Conservation (phyloP, 2,329 filamentous ascomycete species). For the Colletotrichum somersetense region DNA sequence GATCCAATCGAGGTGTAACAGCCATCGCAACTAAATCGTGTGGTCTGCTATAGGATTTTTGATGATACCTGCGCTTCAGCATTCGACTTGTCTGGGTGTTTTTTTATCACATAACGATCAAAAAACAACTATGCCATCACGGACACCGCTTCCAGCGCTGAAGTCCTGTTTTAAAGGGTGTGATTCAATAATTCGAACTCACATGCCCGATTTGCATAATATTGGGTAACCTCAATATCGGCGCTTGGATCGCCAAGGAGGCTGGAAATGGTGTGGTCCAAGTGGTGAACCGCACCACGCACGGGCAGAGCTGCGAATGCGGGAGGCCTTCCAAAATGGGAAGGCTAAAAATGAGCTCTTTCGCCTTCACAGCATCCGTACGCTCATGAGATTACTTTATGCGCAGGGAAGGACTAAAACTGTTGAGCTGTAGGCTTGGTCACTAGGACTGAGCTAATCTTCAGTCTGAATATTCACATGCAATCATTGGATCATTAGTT, state of each 20-base stretch:
- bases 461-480: no score
- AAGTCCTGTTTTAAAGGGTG: background rate
- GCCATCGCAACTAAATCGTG: conserved; percentile 4
- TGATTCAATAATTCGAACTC: background rate
- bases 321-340: background rate
- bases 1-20: conserved; percentile 20
- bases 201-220: background rate
- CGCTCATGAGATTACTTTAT: background rate
- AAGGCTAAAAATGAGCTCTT: background rate
- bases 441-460: no score
- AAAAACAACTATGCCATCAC: background rate
- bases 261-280: background rate
- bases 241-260: background rate
- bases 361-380: background rate
- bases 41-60: background rate
- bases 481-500: no score
- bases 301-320: background rate
- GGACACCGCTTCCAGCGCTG: background rate
- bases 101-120: background rate
- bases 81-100: no score
- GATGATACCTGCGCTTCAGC: background rate
- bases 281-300: background rate
- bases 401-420: background rate
- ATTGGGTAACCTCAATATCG: background rate
- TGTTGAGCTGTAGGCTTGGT: background rate